Percentiles rank a stretch among this genome's conserved stretches.
phyloP scores from a whole-genome alignment of 805 yeast species.

The Wickerhamomyces bisporus region DNA sequence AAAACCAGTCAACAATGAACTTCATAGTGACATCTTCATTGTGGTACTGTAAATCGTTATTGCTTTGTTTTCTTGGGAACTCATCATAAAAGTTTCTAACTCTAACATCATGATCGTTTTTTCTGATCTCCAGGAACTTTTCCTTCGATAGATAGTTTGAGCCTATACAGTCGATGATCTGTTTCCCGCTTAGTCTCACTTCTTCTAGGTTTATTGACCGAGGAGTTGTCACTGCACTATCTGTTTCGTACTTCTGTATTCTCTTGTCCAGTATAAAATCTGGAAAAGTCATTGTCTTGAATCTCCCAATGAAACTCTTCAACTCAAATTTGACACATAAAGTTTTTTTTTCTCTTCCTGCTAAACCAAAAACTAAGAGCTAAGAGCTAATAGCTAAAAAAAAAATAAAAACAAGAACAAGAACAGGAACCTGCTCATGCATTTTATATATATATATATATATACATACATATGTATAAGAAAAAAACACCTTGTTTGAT shows the following conservation, averaged over 20 bases:
- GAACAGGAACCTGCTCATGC: too few relatives aligned
- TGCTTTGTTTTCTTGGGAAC: constrained; percentile 24
- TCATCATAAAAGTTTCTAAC: constrained; percentile 21
- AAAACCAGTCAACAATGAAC: constrained; percentile 23
- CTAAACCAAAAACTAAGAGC: too few relatives aligned
- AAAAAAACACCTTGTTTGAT: too few relatives aligned
- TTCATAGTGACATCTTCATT: constrained; percentile 23
- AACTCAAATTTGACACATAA: too few relatives aligned
- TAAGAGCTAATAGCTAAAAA: too few relatives aligned
- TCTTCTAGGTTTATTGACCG: background rate
- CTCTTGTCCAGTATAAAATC: constrained; percentile 18
- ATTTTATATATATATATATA: too few relatives aligned
- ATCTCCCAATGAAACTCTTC: background rate
- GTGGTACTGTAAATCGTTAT: constrained; percentile 24
- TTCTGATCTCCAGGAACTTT: constrained; percentile 4
- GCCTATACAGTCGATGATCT: constrained; percentile 3
- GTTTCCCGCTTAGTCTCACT: background rate
- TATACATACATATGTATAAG: too few relatives aligned
- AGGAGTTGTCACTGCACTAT: background rate
- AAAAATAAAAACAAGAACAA: too few relatives aligned
- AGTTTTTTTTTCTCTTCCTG: too few relatives aligned
- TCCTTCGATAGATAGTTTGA: constrained; percentile 7
- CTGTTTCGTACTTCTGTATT: constrained; percentile 13
- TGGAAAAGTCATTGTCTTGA: constrained; percentile 12
- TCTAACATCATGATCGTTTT: constrained; percentile 11